Evolutionary conservation across 2,329 filamentous ascomycete species (phyloP).

Genomic region (Aspergillus quadricinctus): DNA sequence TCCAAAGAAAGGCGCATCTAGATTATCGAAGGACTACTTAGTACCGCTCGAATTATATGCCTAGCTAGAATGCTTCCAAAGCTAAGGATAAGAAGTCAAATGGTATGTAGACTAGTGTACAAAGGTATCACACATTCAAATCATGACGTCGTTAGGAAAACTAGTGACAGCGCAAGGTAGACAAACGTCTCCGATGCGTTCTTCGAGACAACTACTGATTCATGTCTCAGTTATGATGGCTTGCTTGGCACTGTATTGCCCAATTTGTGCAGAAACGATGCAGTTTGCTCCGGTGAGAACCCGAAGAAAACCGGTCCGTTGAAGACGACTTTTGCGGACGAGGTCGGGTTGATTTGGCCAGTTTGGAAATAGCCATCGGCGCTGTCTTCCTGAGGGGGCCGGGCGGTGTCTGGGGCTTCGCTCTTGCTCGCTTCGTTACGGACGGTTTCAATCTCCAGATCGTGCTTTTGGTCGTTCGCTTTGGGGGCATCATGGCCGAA

Average conservation of each 20-base stretch:
- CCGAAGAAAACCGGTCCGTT: slow-evolving; percentile 93
- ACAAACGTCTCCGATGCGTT: background rate
- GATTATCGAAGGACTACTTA: background rate
- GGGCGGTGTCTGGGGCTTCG: slow-evolving; percentile 3
- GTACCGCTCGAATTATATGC: background rate
- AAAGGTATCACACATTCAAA: background rate
- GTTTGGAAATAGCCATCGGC: slow-evolving; percentile 6
- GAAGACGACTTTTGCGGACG: slow-evolving; percentile 70
- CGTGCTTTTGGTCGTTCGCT: slow-evolving; percentile 7
- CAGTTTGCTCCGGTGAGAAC: slow-evolving; percentile 79
- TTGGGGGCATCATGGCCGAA: slow-evolving; percentile 28
- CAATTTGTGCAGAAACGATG: slow-evolving; percentile 64
- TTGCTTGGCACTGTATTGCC: slow-evolving; percentile 13
- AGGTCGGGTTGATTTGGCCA: slow-evolving; percentile 5
- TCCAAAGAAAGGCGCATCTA: background rate
- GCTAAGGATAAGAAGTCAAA: background rate
- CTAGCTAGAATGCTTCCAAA: background rate
- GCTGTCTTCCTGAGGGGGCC: slow-evolving; percentile 1
- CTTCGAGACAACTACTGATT: background rate
- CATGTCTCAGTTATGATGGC: background rate
- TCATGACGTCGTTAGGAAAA: background rate
- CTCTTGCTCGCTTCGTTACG: slow-evolving; percentile 11
- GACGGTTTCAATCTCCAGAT: slow-evolving; percentile 9
- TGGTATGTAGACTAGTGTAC: background rate
- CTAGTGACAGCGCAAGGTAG: background rate